Evolutionary conservation across 2,329 filamentous ascomycete genomes (phyloP).

Genomic region (Colletotrichum godetiae): DNA sequence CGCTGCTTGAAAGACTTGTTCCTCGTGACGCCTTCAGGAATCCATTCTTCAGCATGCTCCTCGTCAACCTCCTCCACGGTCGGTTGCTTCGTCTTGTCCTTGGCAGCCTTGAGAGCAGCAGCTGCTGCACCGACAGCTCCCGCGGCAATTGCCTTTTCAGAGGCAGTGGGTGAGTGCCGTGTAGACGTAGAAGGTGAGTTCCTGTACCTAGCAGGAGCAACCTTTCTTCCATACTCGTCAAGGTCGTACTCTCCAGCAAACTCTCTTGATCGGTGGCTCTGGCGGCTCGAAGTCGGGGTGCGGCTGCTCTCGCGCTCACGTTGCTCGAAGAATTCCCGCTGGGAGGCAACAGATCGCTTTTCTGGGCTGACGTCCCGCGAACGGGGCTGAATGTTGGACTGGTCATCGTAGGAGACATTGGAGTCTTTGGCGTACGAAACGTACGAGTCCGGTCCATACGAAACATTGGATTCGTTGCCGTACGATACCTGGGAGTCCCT

Average conservation of each 20-base stretch:
- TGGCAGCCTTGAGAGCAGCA: conserved; percentile 61
- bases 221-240: conserved; percentile 68
- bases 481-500: conserved; percentile 31
- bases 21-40: conserved; percentile 64
- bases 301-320: conserved; percentile 53
- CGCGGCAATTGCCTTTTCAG: conserved; percentile 67
- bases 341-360: conserved; percentile 54
- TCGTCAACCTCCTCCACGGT: conserved; percentile 46
- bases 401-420: conserved; percentile 47
- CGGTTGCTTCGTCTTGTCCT: conserved; percentile 54
- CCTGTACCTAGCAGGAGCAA: conserved; percentile 56
- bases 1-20: conserved; percentile 76
- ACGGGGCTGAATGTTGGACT: conserved; percentile 41
- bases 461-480: conserved; percentile 58
- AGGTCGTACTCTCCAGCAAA: conserved; percentile 66
- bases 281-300: conserved; percentile 47
- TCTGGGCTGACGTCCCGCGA: conserved; percentile 52
- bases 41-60: conserved; percentile 49
- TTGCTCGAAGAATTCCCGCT: conserved; percentile 52
- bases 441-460: conserved; percentile 40
- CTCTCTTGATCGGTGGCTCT: conserved; percentile 54
- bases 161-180: conserved; percentile 63
- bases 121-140: conserved; percentile 66
- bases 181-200: conserved; percentile 65
- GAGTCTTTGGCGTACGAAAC: conserved; percentile 48